Percentiles rank a stretch among this genome's conserved stretches.
phyloP scores from a whole-genome alignment of 2,329 filamentous ascomycete species.

The Fusarium sp. region DNA sequence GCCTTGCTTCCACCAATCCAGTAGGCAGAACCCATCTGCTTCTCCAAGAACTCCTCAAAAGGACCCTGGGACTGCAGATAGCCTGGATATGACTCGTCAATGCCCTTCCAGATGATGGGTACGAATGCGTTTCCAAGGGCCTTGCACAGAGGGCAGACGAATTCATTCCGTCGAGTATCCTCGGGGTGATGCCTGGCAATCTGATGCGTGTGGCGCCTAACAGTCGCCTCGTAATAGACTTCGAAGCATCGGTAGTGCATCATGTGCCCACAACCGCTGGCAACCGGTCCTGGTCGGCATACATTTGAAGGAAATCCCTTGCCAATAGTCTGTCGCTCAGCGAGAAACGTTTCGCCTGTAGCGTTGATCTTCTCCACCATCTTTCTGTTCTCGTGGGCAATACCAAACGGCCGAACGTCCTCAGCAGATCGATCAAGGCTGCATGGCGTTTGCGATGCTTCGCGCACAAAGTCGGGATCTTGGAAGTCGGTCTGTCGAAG shows the following conservation, averaged over 20 bases:
- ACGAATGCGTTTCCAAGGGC: conserved; percentile 95
- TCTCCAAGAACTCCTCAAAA: conserved; percentile 80
- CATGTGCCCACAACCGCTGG: conserved; percentile 94
- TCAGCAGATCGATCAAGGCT: conserved; percentile 91
- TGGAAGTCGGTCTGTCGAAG: conserved; percentile 88
- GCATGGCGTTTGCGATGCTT: conserved; percentile 83
- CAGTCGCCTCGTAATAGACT: conserved; percentile 87
- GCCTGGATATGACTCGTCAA: conserved; percentile 87
- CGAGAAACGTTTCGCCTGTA: conserved; percentile 78
- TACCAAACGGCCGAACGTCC: conserved; percentile 87
- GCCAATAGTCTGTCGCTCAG: conserved; percentile 86
- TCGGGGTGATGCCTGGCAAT: conserved; percentile 97
- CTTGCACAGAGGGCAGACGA: conserved; percentile 97
- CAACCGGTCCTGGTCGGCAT: conserved; percentile 82
- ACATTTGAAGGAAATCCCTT: conserved; percentile 86
- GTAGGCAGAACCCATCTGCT: conserved; percentile 66
- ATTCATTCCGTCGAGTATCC: conserved; percentile 83
- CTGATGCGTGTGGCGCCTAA: conserved; percentile 88
- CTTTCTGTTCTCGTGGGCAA: conserved; percentile 88
- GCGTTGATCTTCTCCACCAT: conserved; percentile 83
- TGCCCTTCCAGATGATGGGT: conserved; percentile 94
- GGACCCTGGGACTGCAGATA: conserved; percentile 72
- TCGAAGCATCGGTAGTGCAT: conserved; percentile 99
- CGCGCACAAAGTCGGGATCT: conserved; percentile 86
- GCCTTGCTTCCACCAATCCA: conserved; percentile 60